These are phyloP conservation scores for Penicillium maclennaniae DNA, from an alignment of 495 filamentous ascomycete genomes.

Conservation along the genomic window DNA sequence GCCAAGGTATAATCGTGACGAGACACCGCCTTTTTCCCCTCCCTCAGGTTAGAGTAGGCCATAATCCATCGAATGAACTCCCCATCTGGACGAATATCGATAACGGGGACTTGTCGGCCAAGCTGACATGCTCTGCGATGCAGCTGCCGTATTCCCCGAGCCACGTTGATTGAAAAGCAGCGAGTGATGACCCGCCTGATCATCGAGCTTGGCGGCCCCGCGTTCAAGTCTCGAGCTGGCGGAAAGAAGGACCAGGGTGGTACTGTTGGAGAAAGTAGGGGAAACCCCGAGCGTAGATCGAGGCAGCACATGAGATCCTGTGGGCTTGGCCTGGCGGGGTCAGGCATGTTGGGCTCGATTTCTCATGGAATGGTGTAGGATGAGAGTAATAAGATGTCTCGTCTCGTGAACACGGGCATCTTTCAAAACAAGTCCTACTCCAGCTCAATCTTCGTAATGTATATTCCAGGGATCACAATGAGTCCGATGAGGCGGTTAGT, in stretches of 20 bases:
- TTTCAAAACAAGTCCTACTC: constrained; percentile 53
- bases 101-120: constrained; percentile 11
- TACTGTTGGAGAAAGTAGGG: constrained; percentile 1
- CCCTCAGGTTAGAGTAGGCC: constrained; percentile 1
- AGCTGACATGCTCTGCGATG: constrained; percentile 9
- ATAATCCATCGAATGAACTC: constrained; percentile 2
- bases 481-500: constrained; percentile 82
- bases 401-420: constrained; percentile 24
- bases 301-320: neutral
- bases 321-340: constrained; percentile 1
- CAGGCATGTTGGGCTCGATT: constrained; percentile 2
- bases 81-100: neutral
- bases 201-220: constrained; percentile 17
- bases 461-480: constrained; percentile 81
- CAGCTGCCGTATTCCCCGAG: constrained; percentile 17
- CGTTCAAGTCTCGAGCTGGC: constrained; percentile 9
- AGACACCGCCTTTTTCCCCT: constrained; percentile 29
- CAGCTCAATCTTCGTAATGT: constrained; percentile 83
- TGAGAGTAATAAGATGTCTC: constrained; percentile 17
- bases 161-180: constrained; percentile 16
- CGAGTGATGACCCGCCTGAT: constrained; percentile 5
- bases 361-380: constrained; percentile 7
- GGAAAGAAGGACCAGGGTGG: constrained; percentile 7
- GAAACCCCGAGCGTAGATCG: constrained; percentile 1
- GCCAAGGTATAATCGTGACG: constrained; percentile 23